phyloP scores from a whole-genome alignment of 78 protist genomes.

The Dictyostelium firmibasis region DNA sequence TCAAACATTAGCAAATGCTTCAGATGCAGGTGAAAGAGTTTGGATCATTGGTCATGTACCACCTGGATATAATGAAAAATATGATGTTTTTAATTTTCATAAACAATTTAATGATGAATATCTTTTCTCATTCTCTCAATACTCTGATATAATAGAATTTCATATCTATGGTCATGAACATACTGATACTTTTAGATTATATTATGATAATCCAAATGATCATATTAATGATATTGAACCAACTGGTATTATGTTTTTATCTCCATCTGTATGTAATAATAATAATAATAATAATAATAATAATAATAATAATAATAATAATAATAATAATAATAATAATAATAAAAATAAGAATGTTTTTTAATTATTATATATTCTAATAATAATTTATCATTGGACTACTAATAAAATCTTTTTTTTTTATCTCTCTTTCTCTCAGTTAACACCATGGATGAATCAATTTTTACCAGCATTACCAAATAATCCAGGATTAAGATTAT shows the following conservation, averaged over 20 bases:
- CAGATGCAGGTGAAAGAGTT: conserved; percentile 18
- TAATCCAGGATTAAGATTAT: conserved; percentile 39
- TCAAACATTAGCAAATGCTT: neutral
- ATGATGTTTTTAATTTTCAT: conserved; percentile 32
- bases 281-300: too few relatives aligned
- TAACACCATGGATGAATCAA: conserved; percentile 55
- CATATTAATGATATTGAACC: neutral
- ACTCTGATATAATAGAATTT: neutral
- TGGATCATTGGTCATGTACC: conserved; percentile 70
- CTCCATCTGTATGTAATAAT: neutral
- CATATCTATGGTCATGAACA: conserved; percentile 73
- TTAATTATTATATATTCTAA: too few relatives aligned
- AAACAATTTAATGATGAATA: conserved; percentile 43
- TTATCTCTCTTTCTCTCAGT: too few relatives aligned
- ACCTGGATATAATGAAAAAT: conserved; percentile 60
- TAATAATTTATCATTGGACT: too few relatives aligned
- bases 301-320: too few relatives aligned
- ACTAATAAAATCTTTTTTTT: too few relatives aligned
- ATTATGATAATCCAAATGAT: conserved; percentile 8
- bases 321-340: too few relatives aligned
- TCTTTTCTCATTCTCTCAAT: neutral
- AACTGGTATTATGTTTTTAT: conserved; percentile 53
- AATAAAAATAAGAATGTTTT: neutral
- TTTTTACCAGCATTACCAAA: conserved; percentile 37
- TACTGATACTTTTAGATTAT: conserved; percentile 39